phyloP scores from a whole-genome alignment of 2,329 filamentous ascomycete genomes.

The Verticillium nubilum region DNA sequence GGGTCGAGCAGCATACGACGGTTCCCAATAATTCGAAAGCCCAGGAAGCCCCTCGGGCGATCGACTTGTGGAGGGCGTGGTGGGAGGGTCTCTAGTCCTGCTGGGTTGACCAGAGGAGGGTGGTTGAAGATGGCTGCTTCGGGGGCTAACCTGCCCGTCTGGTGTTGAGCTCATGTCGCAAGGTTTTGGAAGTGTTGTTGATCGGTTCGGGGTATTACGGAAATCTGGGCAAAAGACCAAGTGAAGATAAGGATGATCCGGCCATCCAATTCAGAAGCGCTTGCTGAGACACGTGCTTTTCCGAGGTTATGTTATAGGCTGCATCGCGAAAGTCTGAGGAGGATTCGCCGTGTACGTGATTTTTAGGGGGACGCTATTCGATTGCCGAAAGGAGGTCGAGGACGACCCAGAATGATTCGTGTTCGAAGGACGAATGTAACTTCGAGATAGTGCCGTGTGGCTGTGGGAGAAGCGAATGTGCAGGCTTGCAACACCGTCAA shows the following conservation, averaged over 20 bases:
- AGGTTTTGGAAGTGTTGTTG: neutral
- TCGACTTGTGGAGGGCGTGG: neutral
- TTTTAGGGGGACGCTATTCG: too few relatives aligned
- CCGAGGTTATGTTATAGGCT: neutral
- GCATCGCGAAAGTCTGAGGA: neutral
- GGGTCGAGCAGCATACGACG: slow-evolving; percentile 33
- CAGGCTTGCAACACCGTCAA: neutral
- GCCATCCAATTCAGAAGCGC: neutral
- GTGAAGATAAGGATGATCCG: neutral
- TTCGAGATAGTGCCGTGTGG: neutral
- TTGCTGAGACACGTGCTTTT: neutral
- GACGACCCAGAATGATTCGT: neutral
- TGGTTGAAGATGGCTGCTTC: slow-evolving; percentile 1
- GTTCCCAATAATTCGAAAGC: slow-evolving; percentile 49
- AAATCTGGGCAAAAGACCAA: neutral
- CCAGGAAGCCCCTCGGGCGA: slow-evolving; percentile 29
- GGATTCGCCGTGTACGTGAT: neutral
- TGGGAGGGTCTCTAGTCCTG: neutral
- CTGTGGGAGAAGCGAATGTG: neutral
- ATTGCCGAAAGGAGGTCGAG: neutral
- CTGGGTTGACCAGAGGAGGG: neutral
- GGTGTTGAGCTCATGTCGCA: neutral
- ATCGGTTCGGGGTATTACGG: neutral
- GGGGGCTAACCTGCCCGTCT: neutral
- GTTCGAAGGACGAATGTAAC: neutral